Evolutionary conservation across 805 yeast species (phyloP), one percentile per base, ranked within the genome.

Genomic region (Ascoidea asiatica): DNA sequence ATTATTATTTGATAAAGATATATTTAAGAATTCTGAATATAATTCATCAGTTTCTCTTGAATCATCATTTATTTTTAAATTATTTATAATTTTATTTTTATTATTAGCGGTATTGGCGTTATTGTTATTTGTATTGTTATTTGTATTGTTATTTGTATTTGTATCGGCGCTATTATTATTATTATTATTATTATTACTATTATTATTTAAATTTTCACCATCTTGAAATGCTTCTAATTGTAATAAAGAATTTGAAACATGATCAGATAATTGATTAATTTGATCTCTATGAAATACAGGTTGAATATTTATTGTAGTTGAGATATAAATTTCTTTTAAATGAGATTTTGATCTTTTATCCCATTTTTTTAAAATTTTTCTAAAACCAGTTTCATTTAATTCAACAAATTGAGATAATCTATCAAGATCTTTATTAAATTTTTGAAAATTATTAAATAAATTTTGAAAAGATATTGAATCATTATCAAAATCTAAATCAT

Each of bases 351-450:
- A 87, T 49, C 97, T 70, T 62, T 92, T 92, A 63, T 92, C 98
- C 98, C 98, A 92, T 65, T 92, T 92, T 61, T 92, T 92, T 55
- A 92, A 73, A 22, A 87, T 97, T 63, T 92, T 92, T 19, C 94
- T 80, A 62, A 92, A 92, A 13, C 98, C 98, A 0, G 95, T 86
- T 56, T 89, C 96, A 59, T 92, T 92, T 47, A 92, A 70, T 61
- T 89, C 97, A 37, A 92, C 87, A 63, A 85, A 92, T 60, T 90
- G 97, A 58, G 92, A 95, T 21, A 92, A 67, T 47, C 95, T 72
- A 50, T 83, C 84, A 50, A 92, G 66, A 61, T 92, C 97, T 52
- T 88, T 83, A 44, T 94, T 81, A 53, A 86, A 86, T 54, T 92
- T 80, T 59, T 81, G 86, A 60, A 89, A 83, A 17, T 90, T 94